Percentiles rank a stretch among this genome's conserved stretches.
Conservation (phyloP, 805 yeast species). For the Starmera pachycereana region DNA sequence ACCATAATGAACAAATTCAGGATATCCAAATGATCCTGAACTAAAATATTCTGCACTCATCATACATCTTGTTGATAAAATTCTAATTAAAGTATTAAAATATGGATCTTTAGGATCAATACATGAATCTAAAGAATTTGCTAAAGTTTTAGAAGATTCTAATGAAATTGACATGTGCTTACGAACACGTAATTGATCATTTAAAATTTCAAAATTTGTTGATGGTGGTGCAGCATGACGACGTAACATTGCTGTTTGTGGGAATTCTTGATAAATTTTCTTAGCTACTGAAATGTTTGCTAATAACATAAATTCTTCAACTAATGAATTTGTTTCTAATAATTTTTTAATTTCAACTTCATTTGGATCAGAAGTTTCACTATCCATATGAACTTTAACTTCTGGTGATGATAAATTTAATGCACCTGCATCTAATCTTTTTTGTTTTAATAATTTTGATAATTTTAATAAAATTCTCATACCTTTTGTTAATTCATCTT, state of each 20-base stretch:
- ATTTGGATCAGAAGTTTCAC: constrained; percentile 93
- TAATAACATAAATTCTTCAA: constrained; percentile 96
- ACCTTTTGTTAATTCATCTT: constrained; percentile 80
- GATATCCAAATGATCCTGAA: constrained; percentile 79
- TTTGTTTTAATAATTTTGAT: constrained; percentile 79
- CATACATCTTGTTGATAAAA: constrained; percentile 98
- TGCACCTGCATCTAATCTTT: constrained; percentile 91
- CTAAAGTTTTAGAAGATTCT: constrained; percentile 83
- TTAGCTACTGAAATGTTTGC: constrained; percentile 95
- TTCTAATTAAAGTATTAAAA: constrained; percentile 86
- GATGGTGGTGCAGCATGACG: constrained; percentile 98
- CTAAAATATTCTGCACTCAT: constrained; percentile 98
- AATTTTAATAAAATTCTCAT: constrained; percentile 72
- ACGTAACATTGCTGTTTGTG: constrained; percentile 97
- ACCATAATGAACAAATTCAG: constrained; percentile 95
- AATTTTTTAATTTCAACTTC: constrained; percentile 88
- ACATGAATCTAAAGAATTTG: constrained; percentile 88
- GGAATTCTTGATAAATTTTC: constrained; percentile 84
- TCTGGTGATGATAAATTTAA: constrained; percentile 95
- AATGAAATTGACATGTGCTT: constrained; percentile 68
- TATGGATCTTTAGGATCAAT: constrained; percentile 76
- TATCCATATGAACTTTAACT: constrained; percentile 93
- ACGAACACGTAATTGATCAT: constrained; percentile 78
- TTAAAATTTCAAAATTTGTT: constrained; percentile 79
- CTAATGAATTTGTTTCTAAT: constrained; percentile 87